Percentiles rank a stretch among this genome's conserved stretches.
Evolutionary conservation across 352 stramenopile species (phyloP).

Genomic region (Globisporangium paroecandrum): DNA sequence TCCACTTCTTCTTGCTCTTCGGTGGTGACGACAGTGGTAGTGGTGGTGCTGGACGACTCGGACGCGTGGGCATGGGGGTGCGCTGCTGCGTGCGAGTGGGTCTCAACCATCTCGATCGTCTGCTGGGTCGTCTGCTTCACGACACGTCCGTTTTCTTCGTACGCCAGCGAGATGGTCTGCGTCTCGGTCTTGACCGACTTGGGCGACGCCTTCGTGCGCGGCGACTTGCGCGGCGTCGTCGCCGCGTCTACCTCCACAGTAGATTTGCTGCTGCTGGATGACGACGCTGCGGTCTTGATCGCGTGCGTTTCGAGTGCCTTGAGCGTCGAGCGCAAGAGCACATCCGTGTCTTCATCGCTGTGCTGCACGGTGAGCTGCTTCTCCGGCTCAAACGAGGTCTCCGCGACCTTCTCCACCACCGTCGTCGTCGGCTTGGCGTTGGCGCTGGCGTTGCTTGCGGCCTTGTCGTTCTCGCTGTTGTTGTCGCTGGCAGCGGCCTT

Average conservation of each 20-base stretch:
- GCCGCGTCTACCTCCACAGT: constrained; percentile 3
- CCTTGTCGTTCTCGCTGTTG: constrained; percentile 3
- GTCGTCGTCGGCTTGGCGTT: not conserved
- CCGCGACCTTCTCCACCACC: constrained; percentile 15
- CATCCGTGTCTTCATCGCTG: constrained; percentile 48
- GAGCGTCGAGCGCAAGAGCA: constrained; percentile 51
- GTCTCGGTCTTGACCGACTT: constrained; percentile 17
- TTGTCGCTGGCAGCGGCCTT: constrained; percentile 1
- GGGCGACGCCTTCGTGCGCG: constrained; percentile 16
- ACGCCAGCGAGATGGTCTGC: constrained; percentile 44
- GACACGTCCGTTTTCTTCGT: constrained; percentile 35
- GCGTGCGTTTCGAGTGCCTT: constrained; percentile 30
- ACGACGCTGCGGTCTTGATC: constrained; percentile 17
- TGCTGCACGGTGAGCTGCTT: constrained; percentile 27
- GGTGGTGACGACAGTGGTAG: constrained; percentile 2
- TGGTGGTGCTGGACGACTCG: constrained; percentile 8
- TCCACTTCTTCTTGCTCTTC: constrained; percentile 20
- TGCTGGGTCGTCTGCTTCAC: constrained; percentile 14
- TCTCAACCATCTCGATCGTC: constrained; percentile 13
- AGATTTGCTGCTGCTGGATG: not conserved
- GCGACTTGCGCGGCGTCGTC: constrained; percentile 15
- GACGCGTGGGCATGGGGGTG: constrained; percentile 2
- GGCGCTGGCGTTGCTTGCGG: constrained; percentile 6
- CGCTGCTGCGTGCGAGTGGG: not conserved
- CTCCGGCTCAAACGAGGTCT: constrained; percentile 13